Evolutionary conservation across 2,329 filamentous ascomycete genomes (phyloP), one percentile per base, ranked within the genome.

Genomic region (Lecanicillium sp.): DNA sequence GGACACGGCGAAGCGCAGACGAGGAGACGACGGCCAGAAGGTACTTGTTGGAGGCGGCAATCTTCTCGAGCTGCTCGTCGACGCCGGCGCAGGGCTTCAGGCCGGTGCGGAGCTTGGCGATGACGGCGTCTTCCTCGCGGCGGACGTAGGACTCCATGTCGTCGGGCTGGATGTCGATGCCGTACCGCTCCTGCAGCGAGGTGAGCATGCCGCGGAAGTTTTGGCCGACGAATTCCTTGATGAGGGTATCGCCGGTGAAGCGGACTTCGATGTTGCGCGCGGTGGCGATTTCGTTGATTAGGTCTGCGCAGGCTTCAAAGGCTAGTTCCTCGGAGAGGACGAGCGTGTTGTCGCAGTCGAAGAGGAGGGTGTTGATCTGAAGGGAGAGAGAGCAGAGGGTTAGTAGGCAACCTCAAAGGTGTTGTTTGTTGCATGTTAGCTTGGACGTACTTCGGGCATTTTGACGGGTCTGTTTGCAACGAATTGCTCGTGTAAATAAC

Each of bases 151-250:
- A 59, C 51, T 92, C 80, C 42, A 88, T 63, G 55, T 94, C 84
- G 3, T 76, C 78, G 15, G 71, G 60, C 18, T 63, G 51, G 63
- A 95, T 75, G 38, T 71, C 64, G 63, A 94, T 90, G 62, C 72
- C 70, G 70, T 85, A 80, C 62, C 84, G 82, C 60, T 78, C 67
- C 62, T 88, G 80, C 44, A 95, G 77, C 44, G 77, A 78, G 43
- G 69, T 63, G 65, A 94, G 80, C 85, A 94, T 94, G 63, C 86
- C 85, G 50, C 87, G 85, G 75, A 94, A 95, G 74, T 94, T 94
- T 61, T 92, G 83, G 52, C 89, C 88, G 51, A 95, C 86, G 54
- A 94, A 95, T 65, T 94, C 85, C 51, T 72, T 68, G 65, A 94
- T 85, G 47, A 95, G 80, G 43, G 78, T 72, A 34, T 80, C 75